Conservation (phyloP, 1,284 basidiomycete genomes). For the Pseudozyma flocculosa region DNA sequence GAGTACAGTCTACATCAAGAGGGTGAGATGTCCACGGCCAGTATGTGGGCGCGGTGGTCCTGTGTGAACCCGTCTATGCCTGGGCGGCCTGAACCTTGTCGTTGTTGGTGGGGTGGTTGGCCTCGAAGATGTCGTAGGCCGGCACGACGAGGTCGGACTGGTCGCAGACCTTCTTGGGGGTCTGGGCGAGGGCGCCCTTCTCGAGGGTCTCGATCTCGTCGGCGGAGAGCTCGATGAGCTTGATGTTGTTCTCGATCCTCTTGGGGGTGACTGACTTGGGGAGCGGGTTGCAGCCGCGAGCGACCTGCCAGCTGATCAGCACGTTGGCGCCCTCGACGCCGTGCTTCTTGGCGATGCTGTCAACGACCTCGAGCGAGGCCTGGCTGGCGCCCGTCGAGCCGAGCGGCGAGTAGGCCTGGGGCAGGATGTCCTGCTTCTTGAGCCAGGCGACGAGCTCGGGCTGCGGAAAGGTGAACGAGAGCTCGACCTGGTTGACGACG, state of each 20-base stretch:
- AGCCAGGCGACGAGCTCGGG: slow-evolving; percentile 73
- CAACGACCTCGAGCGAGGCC: slow-evolving; percentile 37
- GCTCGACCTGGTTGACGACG: slow-evolving; percentile 52
- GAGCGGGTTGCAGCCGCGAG: slow-evolving; percentile 46
- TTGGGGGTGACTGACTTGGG: slow-evolving; percentile 34
- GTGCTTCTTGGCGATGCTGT: slow-evolving; percentile 44
- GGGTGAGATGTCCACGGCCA: too few species aligned
- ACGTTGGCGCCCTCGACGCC: slow-evolving; percentile 44
- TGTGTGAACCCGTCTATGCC: too few species aligned
- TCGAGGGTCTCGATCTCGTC: slow-evolving; percentile 56
- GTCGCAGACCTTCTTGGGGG: slow-evolving; percentile 44
- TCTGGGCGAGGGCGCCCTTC: slow-evolving; percentile 61
- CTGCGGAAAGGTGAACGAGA: slow-evolving; percentile 65
- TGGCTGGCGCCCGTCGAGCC: slow-evolving; percentile 38
- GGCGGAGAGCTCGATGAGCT: slow-evolving; percentile 62
- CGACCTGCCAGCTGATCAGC: slow-evolving; percentile 44
- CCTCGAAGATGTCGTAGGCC: slow-evolving; percentile 46
- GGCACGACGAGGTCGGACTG: slow-evolving; percentile 42
- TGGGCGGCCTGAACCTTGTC: slow-evolving; percentile 38
- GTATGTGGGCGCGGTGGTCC: too few species aligned
- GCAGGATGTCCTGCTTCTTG: slow-evolving; percentile 45
- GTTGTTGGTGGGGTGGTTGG: slow-evolving; percentile 35
- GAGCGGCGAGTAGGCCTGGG: slow-evolving; percentile 50
- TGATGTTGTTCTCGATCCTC: slow-evolving; percentile 47
- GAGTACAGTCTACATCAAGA: too few species aligned